Conservation (phyloP, 1,284 basidiomycete genomes). For the Malassezia sp. region DNA sequence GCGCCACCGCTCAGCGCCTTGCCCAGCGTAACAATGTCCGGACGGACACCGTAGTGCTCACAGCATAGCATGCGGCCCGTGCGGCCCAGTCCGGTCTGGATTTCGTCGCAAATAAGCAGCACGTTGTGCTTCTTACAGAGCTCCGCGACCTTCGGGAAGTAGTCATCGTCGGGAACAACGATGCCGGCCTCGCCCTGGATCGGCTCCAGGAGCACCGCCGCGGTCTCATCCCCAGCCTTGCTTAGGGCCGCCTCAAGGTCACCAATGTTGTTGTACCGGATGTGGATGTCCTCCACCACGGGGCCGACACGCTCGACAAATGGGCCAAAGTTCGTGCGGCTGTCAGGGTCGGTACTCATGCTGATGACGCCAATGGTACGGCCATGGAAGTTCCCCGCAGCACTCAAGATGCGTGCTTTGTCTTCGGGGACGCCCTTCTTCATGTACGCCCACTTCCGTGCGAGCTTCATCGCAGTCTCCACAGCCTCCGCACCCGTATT, state of each 20-base stretch:
- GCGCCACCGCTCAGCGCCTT: constrained; percentile 94
- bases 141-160: constrained; percentile 63
- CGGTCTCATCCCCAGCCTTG: constrained; percentile 68
- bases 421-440: constrained; percentile 71
- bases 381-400: constrained; percentile 88
- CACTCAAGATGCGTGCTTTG: constrained; percentile 76
- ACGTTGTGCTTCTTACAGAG: constrained; percentile 91
- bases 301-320: constrained; percentile 79
- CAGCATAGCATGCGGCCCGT: constrained; percentile 52
- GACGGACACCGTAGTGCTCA: constrained; percentile 68
- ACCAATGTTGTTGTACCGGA: constrained; percentile 48
- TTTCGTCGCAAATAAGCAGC: constrained; percentile 90
- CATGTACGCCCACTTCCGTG: constrained; percentile 46
- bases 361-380: constrained; percentile 78
- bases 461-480: constrained; percentile 53
- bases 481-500: constrained; percentile 98
- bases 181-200: constrained; percentile 98
- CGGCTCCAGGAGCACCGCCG: constrained; percentile 89
- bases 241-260: constrained; percentile 75
- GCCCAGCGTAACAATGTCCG: constrained; percentile 84
- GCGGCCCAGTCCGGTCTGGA: constrained; percentile 60
- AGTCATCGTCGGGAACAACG: constrained; percentile 80
- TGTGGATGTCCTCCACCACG: constrained; percentile 32
- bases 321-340: constrained; percentile 76
- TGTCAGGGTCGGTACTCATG: constrained; percentile 94